These are phyloP conservation scores for Knoxdaviesia proteae DNA, from an alignment of 2,329 filamentous ascomycete genomes.

Conservation along the genomic window DNA sequence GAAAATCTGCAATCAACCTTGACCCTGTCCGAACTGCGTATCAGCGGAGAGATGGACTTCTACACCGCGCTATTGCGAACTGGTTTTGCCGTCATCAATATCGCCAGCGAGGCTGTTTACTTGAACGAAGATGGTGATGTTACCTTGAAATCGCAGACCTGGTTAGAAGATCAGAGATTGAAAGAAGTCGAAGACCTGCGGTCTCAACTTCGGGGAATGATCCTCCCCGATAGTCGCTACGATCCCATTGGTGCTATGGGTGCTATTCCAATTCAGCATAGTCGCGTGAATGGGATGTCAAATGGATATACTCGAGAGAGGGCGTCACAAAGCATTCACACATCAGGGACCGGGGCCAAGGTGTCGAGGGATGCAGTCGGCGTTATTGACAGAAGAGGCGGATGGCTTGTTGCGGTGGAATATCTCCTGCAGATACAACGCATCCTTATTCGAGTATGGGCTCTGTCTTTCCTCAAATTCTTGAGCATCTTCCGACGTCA, in stretches of 20 bases:
- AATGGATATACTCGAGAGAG: conserved; percentile 52
- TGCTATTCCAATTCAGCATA: conserved; percentile 30
- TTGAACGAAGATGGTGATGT: conserved; percentile 72
- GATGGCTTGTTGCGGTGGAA: conserved; percentile 57
- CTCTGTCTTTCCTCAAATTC: conserved; percentile 29
- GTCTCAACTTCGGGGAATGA: conserved; percentile 27
- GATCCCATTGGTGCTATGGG: conserved; percentile 33
- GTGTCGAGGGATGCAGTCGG: conserved; percentile 46
- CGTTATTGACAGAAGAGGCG: conserved; percentile 53
- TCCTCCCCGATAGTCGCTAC: conserved; percentile 24
- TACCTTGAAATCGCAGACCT: conserved; percentile 56
- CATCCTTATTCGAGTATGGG: conserved; percentile 37
- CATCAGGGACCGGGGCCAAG: conserved; percentile 13
- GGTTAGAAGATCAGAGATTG: conserved; percentile 76
- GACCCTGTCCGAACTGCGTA: conserved; percentile 58
- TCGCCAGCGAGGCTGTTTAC: conserved; percentile 89
- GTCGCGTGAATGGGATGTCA: conserved; percentile 15
- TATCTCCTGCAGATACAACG: conserved; percentile 58
- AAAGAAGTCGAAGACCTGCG: conserved; percentile 48
- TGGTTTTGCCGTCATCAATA: conserved; percentile 74
- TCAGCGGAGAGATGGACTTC: conserved; percentile 82
- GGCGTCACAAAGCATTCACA: conserved; percentile 36
- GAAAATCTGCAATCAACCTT: conserved; percentile 84
- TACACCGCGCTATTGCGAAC: conserved; percentile 76
- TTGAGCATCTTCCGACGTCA: conserved; percentile 21